Evolutionary conservation across 2,329 filamentous ascomycete genomes (phyloP).

Genomic region (Fusarium buxicola): DNA sequence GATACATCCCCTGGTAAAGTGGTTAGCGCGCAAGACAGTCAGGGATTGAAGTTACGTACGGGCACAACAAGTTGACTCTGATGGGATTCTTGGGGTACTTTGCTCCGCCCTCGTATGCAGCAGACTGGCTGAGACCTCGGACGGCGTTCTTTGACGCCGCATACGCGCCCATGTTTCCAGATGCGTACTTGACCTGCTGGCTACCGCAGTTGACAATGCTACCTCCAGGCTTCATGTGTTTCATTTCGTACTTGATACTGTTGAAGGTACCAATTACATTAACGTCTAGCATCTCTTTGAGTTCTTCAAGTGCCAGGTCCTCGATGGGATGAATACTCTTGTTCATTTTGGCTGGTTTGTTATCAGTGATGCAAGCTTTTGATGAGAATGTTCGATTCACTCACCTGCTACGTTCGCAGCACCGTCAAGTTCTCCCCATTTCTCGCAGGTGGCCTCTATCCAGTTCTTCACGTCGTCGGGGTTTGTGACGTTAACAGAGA

Average conservation of each 20-base stretch:
- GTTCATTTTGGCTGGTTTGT: constrained; percentile 40
- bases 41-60: constrained; percentile 13
- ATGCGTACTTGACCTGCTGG: constrained; percentile 56
- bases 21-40: background rate
- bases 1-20: constrained; percentile 37
- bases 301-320: constrained; percentile 39
- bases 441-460: constrained; percentile 48
- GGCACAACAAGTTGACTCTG: constrained; percentile 40
- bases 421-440: constrained; percentile 50
- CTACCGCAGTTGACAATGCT: constrained; percentile 63
- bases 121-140: constrained; percentile 44
- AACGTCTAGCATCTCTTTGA: constrained; percentile 40
- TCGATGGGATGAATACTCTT: constrained; percentile 43
- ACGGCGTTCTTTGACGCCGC: constrained; percentile 50
- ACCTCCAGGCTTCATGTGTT: constrained; percentile 54
- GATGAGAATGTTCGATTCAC: background rate
- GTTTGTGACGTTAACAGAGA: constrained; percentile 48
- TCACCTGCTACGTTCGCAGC: constrained; percentile 54
- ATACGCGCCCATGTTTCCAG: constrained; percentile 49
- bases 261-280: constrained; percentile 46
- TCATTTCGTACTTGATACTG: constrained; percentile 46
- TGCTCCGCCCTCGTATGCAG: constrained; percentile 45
- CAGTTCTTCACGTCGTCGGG: constrained; percentile 49
- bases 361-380: background rate
- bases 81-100: constrained; percentile 45